A percentile compares a stretch with the other conserved stretches of the same genome.
These are phyloP conservation scores for Friedmanniomyces simplex DNA, from an alignment of 495 filamentous ascomycete species.

Conservation along the genomic window DNA sequence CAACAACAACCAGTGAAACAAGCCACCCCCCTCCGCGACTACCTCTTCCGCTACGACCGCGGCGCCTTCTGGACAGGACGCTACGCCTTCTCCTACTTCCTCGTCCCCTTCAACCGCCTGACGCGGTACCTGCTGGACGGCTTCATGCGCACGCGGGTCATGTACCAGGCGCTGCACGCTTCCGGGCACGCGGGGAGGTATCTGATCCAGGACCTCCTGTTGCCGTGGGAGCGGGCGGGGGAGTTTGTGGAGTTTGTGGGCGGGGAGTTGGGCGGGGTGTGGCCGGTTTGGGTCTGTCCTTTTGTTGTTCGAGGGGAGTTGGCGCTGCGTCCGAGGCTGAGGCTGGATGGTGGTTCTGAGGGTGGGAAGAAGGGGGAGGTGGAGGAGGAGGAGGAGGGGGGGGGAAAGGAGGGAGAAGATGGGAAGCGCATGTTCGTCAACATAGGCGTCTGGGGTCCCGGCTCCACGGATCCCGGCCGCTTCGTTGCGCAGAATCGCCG, in stretches of 20 bases:
- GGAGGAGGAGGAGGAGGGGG: background rate
- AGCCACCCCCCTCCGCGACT: constrained; percentile 42
- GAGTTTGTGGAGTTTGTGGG: constrained; percentile 44
- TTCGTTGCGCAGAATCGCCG: constrained; percentile 24
- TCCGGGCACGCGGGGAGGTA: constrained; percentile 43
- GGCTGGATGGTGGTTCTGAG: background rate
- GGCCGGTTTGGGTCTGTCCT: constrained; percentile 52
- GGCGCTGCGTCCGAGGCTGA: constrained; percentile 6
- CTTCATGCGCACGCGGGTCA: constrained; percentile 54
- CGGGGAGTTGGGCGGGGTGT: constrained; percentile 39
- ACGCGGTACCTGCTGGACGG: constrained; percentile 51
- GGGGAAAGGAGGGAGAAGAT: background rate
- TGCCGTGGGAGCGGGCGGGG: constrained; percentile 42
- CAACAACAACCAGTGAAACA: constrained; percentile 34
- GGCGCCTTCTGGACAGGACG: constrained; percentile 51
- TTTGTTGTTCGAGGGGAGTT: constrained; percentile 24
- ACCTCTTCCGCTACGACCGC: constrained; percentile 52
- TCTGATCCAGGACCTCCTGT: constrained; percentile 48
- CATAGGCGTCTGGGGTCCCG: constrained; percentile 26
- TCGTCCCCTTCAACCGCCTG: constrained; percentile 42
- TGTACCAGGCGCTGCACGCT: constrained; percentile 51
- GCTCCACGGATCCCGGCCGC: constrained; percentile 7
- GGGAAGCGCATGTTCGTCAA: constrained; percentile 13
- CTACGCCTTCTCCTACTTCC: constrained; percentile 46
- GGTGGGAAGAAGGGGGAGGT: background rate